Conservation (phyloP, 306 rosid genomes). For the Benincasa hispida region DNA sequence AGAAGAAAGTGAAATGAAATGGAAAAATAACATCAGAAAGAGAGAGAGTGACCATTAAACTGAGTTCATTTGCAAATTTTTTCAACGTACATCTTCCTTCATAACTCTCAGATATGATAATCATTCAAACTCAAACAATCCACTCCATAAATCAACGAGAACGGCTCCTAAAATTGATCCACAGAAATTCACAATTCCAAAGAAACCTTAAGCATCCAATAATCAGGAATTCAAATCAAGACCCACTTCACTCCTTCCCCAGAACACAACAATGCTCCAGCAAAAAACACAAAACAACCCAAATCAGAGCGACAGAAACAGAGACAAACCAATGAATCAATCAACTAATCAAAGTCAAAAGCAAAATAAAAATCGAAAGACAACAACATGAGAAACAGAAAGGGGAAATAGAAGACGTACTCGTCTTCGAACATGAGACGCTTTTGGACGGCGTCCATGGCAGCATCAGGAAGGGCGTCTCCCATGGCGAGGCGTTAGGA, state of each 20-base stretch:
- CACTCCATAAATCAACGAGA: background rate
- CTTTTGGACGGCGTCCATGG: constrained; percentile 95
- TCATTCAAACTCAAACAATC: background rate
- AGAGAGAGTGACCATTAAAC: background rate
- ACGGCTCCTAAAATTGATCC: background rate
- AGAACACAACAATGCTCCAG: background rate
- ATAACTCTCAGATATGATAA: background rate
- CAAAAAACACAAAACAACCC: background rate
- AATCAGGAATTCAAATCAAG: background rate
- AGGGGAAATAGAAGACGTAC: constrained; percentile 21
- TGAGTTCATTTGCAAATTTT: background rate
- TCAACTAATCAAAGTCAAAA: background rate
- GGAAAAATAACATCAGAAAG: background rate
- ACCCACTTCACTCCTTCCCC: background rate
- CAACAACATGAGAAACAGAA: background rate
- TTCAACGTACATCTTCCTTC: background rate
- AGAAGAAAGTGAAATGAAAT: background rate
- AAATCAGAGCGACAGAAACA: background rate
- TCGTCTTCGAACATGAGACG: constrained; percentile 99
- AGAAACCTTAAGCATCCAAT: background rate
- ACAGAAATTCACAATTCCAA: background rate
- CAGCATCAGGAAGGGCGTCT: constrained; percentile 42
- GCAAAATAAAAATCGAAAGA: background rate
- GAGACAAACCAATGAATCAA: too few relatives aligned
- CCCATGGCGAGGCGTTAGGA: constrained; percentile 38